Base-by-base conservation (phyloP, 345 rosid species). In the Citrus medica region DNA sequence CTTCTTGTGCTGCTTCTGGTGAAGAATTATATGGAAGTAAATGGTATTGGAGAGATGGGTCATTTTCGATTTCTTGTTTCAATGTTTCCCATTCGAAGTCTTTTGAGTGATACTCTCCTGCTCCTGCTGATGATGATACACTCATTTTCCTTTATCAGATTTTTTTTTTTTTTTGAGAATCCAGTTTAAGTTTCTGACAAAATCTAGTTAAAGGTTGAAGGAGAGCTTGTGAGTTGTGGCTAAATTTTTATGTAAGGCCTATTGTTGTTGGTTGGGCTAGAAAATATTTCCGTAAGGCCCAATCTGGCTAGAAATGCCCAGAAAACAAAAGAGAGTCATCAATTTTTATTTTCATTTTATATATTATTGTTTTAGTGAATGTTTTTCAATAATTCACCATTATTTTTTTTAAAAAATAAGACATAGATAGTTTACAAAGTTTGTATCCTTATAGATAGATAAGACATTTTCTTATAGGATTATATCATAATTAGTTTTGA, bases 21-120 rank as follows among this genome's bases (percentile, higher is more conserved):
- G 79, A 62, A 56, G 75, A 69, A 62, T 65, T 60, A 65, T 85
- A 85, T 37, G 92, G 92, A 22, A 82, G 88, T 42, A 92, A 71
- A 83, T 93, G 98, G 83, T 86, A 76, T 7, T 59, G 85, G 75
- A 85, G 89, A 75, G 87, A 89, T 56, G 90, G 93, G 80, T 93
- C 87, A 14, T 72, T 81, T 82, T 92, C 92, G 7, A 93, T 82
- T 51, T 89, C 79, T 64, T 80, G 86, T 72, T 83, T 83, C 28
- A 93, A 58, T 25, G 89, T 83, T 68, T 95, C 97, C 97, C 95
- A 92, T 32, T 90, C 88, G 77, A 95, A 95, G 83, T 95, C 98
- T 46, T 91, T 92, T 25, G 93, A 93, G 82, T 87, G 89, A 81
- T 95, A 95, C 85, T 88, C 91, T 40, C 84, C 89, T 81, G 92